Evolutionary conservation across 495 filamentous ascomycete genomes (phyloP).

Genomic region (Penicillium odoratum): DNA sequence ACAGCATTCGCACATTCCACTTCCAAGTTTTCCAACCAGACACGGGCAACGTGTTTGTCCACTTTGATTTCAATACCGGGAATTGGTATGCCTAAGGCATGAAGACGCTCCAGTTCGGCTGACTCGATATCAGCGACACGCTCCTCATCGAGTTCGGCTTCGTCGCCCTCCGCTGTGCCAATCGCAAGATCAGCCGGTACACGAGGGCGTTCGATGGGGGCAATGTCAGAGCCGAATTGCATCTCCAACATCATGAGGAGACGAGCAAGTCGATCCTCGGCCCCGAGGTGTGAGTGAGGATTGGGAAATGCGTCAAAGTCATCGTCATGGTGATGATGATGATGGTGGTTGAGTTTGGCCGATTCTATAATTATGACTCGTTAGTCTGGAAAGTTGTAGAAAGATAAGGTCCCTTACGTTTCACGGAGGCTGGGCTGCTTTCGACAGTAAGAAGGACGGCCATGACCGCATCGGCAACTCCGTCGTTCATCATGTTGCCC

Average conservation of each 20-base stretch:
- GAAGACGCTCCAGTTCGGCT: constrained; percentile 65
- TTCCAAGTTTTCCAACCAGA: constrained; percentile 89
- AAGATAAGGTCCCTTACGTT: constrained; percentile 58
- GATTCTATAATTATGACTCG: constrained; percentile 42
- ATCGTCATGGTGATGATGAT: constrained; percentile 49
- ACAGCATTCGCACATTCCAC: constrained; percentile 79
- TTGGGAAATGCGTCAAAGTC: constrained; percentile 50
- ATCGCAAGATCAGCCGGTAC: constrained; percentile 44
- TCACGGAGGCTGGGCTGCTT: constrained; percentile 90
- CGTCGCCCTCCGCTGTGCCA: constrained; percentile 27
- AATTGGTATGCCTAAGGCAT: constrained; percentile 78
- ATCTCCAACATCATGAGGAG: constrained; percentile 96
- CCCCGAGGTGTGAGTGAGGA: constrained; percentile 67
- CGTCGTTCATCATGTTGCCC: constrained; percentile 95
- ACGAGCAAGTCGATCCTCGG: constrained; percentile 73
- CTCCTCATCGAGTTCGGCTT: constrained; percentile 40
- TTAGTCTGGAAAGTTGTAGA: constrained; percentile 13
- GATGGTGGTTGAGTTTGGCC: constrained; percentile 58
- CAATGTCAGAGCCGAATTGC: constrained; percentile 81
- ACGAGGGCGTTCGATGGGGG: constrained; percentile 70
- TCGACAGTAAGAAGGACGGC: constrained; percentile 87
- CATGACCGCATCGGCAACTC: constrained; percentile 93
- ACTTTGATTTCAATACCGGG: constrained; percentile 86
- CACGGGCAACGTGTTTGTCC: constrained; percentile 80
- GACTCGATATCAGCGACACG: constrained; percentile 56